Percentiles rank a stretch among this genome's conserved stretches.
phyloP scores from a whole-genome alignment of 345 rosid species.

The Noccaea caerulescens region DNA sequence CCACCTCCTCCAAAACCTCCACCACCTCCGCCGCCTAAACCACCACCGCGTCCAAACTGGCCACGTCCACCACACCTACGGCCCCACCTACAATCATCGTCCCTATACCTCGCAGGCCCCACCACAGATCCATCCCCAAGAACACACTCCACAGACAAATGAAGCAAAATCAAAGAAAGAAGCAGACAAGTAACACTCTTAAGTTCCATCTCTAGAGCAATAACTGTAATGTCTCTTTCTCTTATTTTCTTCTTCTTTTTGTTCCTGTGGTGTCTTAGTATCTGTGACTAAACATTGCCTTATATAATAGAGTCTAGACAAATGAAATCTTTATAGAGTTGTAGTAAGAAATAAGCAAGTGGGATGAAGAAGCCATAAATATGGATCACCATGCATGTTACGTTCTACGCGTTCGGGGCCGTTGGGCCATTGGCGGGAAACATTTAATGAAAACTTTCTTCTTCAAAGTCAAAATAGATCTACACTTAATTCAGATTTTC shows the following conservation, averaged over 20 bases:
- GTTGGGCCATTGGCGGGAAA: slow-evolving; percentile 45
- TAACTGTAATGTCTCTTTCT: slow-evolving; percentile 1
- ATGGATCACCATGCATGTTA: slow-evolving; percentile 45
- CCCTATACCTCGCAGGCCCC: slow-evolving; percentile 41
- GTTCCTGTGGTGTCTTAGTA: slow-evolving; percentile 16
- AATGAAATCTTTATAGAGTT: background rate
- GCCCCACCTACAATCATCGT: slow-evolving; percentile 51
- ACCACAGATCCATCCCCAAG: slow-evolving; percentile 44
- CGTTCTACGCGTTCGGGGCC: slow-evolving; percentile 46
- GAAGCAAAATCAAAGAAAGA: slow-evolving; percentile 42
- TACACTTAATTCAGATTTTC: slow-evolving; percentile 14
- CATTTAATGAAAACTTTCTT: slow-evolving; percentile 35
- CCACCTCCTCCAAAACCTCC: slow-evolving; percentile 50
- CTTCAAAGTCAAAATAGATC: slow-evolving; percentile 39
- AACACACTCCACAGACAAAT: slow-evolving; percentile 39
- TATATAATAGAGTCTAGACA: slow-evolving; percentile 38
- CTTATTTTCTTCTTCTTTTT: background rate
- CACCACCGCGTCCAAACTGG: slow-evolving; percentile 44
- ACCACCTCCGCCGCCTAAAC: slow-evolving; percentile 42
- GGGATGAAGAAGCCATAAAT: slow-evolving; percentile 45
- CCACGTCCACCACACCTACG: slow-evolving; percentile 46
- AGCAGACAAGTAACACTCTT: slow-evolving; percentile 44
- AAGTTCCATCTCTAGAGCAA: slow-evolving; percentile 23
- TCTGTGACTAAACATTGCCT: slow-evolving; percentile 31
- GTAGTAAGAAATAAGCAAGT: slow-evolving; percentile 29